phyloP scores from a whole-genome alignment of 2,329 filamentous ascomycete genomes.

The Arachnomyces sp. region DNA sequence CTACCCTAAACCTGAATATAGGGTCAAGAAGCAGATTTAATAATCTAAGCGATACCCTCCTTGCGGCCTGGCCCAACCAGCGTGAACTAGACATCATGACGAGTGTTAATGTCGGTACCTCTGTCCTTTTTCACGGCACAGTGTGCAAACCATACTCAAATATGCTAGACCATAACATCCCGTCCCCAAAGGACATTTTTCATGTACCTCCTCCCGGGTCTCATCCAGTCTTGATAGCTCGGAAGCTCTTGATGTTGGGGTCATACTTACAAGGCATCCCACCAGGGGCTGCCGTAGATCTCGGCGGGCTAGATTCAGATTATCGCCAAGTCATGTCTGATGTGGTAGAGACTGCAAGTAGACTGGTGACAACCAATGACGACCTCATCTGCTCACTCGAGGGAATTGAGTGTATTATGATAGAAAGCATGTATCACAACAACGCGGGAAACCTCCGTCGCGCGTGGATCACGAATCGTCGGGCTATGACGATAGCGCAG shows the following conservation, averaged over 20 bases:
- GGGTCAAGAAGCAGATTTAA: conserved; percentile 10
- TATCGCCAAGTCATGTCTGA: conserved; percentile 19
- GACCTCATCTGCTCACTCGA: conserved; percentile 32
- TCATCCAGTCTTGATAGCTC: conserved; percentile 44
- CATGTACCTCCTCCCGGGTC: conserved; percentile 27
- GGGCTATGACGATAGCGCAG: conserved; percentile 35
- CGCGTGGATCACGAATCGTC: conserved; percentile 30
- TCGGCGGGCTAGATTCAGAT: conserved; percentile 3
- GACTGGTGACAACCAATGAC: conserved; percentile 31
- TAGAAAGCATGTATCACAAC: conserved; percentile 32
- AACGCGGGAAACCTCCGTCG: conserved; percentile 35
- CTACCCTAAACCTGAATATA: conserved; percentile 1
- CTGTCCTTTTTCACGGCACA: conserved; percentile 29
- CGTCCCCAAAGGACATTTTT: conserved; percentile 26
- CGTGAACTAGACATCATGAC: conserved; percentile 33
- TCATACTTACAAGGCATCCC: conserved; percentile 42
- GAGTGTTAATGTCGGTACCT: conserved; percentile 21
- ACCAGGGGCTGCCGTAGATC: conserved; percentile 19
- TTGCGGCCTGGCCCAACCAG: conserved; percentile 32
- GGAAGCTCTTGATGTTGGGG: conserved; percentile 39
- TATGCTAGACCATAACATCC: conserved; percentile 11
- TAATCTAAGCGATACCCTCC: conserved; percentile 24
- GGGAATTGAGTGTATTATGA: conserved; percentile 34
- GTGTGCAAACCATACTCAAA: conserved; percentile 26
- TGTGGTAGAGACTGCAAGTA: conserved; percentile 22